Base-by-base conservation (phyloP, 441 rosid genomes). In the Hura crepitans region DNA sequence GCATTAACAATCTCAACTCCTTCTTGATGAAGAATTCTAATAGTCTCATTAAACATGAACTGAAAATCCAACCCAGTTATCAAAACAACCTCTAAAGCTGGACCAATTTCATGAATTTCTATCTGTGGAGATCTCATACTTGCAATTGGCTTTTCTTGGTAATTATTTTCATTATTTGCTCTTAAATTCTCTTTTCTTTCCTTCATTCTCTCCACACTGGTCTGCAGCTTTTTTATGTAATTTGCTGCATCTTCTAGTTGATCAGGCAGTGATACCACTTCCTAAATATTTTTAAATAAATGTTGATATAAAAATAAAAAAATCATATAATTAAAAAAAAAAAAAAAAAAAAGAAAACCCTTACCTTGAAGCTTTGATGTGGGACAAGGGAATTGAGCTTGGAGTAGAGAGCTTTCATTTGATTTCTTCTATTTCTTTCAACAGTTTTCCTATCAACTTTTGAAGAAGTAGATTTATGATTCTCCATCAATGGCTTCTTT, bases 371-470 rank as follows among this genome's bases (percentile, higher is more conserved):
- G 75, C 51, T 67, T 18, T 81, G 78, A 62, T 66, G 89, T 55
- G 92, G 91, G 20, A 93, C 76, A 66, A 93, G 89, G 62, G 97
- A 86, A 59, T 77, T 81, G 77, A 93, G 98, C 66, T 80, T 68
- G 74, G 85, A 77, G 84, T 78, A 82, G 59, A 90, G 93, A 61
- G 72, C 45, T 72, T 87, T 93, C 98, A 90, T 89, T 66, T 86
- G 91, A 74, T 79, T 86, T 71, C 98, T 93, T 72, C 98, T 79
- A 27, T 90, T 89, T 71, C 79, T 89, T 71, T 93, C 98, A 4
- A 79, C 47, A 6, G 87, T 80, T 74, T 90, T 90, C 67, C 93
- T 83, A 65, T 90, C 96, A 39, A 82, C 66, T 81, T 71, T 78
- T 56, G 89, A 81, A 55, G 89, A 80, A 55, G 65, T 75, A 68